Percentiles rank a stretch among this genome's conserved stretches.
These are phyloP conservation scores for Fraxinus cuspidata DNA, from an alignment of 257 asterid species.

Conservation along the genomic window DNA sequence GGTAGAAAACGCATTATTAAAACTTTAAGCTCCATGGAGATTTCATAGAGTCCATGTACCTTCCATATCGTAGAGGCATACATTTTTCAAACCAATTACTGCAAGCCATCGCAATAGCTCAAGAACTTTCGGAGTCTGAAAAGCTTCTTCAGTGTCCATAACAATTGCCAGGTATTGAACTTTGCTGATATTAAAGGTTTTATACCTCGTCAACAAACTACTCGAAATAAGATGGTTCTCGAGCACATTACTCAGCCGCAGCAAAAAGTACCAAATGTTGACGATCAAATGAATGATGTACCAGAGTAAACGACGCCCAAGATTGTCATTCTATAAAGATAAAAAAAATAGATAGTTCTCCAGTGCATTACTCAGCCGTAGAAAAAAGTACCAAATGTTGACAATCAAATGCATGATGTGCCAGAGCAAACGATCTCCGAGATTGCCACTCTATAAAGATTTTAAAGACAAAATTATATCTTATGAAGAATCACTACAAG, in stretches of 20 bases:
- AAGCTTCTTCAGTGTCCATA: constrained; percentile 88
- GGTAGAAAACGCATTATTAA: constrained; percentile 5
- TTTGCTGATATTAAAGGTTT: constrained; percentile 56
- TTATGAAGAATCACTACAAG: neutral
- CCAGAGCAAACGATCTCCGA: constrained; percentile 61
- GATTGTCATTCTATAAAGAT: constrained; percentile 47
- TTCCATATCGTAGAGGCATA: constrained; percentile 84
- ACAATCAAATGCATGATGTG: constrained; percentile 59
- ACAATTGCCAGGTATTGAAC: constrained; percentile 81
- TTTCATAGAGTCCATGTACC: constrained; percentile 46
- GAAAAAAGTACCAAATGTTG: constrained; percentile 61
- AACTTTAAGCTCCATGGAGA: constrained; percentile 7
- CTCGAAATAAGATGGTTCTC: constrained; percentile 75
- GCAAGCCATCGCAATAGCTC: constrained; percentile 73
- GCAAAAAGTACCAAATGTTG: constrained; percentile 61
- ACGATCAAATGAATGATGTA: constrained; percentile 59
- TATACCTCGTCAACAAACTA: constrained; percentile 54
- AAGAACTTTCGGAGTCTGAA: constrained; percentile 57
- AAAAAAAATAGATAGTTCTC: constrained; percentile 53
- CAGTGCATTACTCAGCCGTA: constrained; percentile 45
- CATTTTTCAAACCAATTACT: constrained; percentile 58
- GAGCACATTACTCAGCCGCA: constrained; percentile 43
- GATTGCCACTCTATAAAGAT: constrained; percentile 48
- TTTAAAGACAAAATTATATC: constrained; percentile 27
- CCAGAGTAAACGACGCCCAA: constrained; percentile 61